A percentile compares a stretch with the other conserved stretches of the same genome.
Evolutionary conservation across 1,284 basidiomycete species (phyloP).

Genomic region (Peniophora sp.): DNA sequence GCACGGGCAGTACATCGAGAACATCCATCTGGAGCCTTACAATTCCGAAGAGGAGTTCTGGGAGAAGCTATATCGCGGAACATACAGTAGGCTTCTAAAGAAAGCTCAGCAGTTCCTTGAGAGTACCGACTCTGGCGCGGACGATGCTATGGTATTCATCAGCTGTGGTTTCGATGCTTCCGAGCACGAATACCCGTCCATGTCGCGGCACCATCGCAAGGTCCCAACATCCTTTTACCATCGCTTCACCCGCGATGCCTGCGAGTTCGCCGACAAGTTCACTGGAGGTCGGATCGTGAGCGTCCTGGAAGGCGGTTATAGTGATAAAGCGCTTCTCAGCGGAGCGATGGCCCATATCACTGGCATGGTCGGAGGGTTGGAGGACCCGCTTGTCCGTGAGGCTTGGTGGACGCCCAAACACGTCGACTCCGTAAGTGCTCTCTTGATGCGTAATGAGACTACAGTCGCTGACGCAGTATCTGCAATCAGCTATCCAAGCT

Average conservation of each 20-base stretch:
- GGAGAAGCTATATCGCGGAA: conserved; percentile 58
- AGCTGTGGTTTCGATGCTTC: conserved; percentile 93
- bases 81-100: conserved; percentile 65
- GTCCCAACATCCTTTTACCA: conserved; percentile 87
- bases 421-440: conserved; percentile 47
- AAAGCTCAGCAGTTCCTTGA: conserved; percentile 72
- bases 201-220: conserved; percentile 89
- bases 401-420: conserved; percentile 69
- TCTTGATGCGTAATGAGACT: neutral
- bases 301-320: conserved; percentile 93
- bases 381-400: conserved; percentile 28
- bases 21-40: conserved; percentile 84
- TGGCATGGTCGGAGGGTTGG: conserved; percentile 41
- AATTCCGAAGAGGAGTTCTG: conserved; percentile 73
- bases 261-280: conserved; percentile 57
- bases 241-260: conserved; percentile 74
- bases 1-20: conserved; percentile 89
- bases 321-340: conserved; percentile 79
- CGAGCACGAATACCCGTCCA: conserved; percentile 84
- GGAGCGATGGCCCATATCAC: conserved; percentile 75
- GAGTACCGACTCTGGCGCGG: conserved; percentile 52
- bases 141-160: conserved; percentile 80
- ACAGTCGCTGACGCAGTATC: neutral
- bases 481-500: conserved; percentile 60
- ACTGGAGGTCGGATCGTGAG: conserved; percentile 74